Percentiles rank a stretch among this genome's conserved stretches.
Evolutionary conservation across 2,329 filamentous ascomycete species (phyloP).

Genomic region (Didymella keratinophila): DNA sequence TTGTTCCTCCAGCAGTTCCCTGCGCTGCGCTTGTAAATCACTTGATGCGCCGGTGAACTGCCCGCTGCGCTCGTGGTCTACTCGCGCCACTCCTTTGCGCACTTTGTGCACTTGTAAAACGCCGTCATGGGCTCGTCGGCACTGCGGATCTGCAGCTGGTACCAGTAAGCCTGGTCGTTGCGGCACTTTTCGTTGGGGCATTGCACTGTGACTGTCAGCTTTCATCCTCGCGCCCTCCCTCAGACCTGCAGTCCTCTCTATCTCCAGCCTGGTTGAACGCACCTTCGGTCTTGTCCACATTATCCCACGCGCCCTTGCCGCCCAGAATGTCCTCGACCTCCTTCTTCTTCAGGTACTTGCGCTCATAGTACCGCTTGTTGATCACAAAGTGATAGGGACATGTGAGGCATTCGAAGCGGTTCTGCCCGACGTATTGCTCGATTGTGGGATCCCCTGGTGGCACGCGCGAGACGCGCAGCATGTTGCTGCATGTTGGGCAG

Average conservation of each 20-base stretch:
- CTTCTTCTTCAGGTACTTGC: slow-evolving; percentile 80
- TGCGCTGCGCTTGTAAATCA: no score
- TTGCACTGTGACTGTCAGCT: slow-evolving; percentile 63
- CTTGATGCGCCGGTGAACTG: no score
- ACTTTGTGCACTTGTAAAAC: slow-evolving; percentile 71
- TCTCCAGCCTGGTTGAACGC: slow-evolving; percentile 19
- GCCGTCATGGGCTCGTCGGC: slow-evolving; percentile 98
- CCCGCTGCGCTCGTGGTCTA: not conserved
- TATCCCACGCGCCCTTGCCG: slow-evolving; percentile 86
- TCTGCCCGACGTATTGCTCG: slow-evolving; percentile 58
- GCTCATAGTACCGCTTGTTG: slow-evolving; percentile 80
- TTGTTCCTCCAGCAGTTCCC: not conserved
- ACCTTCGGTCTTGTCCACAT: slow-evolving; percentile 81
- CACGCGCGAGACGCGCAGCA: slow-evolving; percentile 73
- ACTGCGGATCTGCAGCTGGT: slow-evolving; percentile 96
- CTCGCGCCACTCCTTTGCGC: slow-evolving; percentile 25
- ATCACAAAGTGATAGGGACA: slow-evolving; percentile 93
- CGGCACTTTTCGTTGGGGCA: slow-evolving; percentile 83
- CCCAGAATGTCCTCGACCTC: slow-evolving; percentile 91
- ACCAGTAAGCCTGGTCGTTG: slow-evolving; percentile 87
- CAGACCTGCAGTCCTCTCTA: no score
- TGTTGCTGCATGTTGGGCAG: slow-evolving; percentile 85
- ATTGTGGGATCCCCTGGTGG: slow-evolving; percentile 51
- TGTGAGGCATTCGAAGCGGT: slow-evolving; percentile 93
- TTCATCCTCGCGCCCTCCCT: no score